Percentiles rank a stretch among this genome's conserved stretches.
phyloP scores from a whole-genome alignment of 73 alveolate genomes.

The Paramecium sexaurelia region DNA sequence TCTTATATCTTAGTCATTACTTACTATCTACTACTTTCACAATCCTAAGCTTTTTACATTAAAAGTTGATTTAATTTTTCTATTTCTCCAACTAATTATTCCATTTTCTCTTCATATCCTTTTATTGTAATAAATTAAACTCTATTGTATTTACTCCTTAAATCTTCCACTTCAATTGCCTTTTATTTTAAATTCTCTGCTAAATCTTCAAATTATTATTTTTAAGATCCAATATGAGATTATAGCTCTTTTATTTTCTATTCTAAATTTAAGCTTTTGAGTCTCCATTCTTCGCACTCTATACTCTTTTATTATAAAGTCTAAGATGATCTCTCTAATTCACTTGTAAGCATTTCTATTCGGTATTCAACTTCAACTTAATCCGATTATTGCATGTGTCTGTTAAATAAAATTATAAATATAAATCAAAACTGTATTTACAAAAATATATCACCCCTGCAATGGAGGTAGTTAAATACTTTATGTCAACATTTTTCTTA shows the following conservation, averaged over 20 bases:
- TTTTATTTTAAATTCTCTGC: constrained; percentile 24
- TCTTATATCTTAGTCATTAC: constrained; percentile 17
- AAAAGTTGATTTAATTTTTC: constrained; percentile 10
- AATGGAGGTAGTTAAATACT: constrained; percentile 31
- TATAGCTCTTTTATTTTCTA: not conserved
- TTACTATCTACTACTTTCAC: constrained; percentile 28
- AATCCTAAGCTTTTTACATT: constrained; percentile 1
- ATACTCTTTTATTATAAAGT: constrained; percentile 4
- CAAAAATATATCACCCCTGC: not conserved
- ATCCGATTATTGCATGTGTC: constrained; percentile 39
- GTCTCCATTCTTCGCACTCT: constrained; percentile 49
- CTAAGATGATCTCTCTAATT: constrained; percentile 18
- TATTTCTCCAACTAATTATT: not conserved
- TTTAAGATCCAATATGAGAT: not conserved
- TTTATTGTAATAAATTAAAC: constrained; percentile 9
- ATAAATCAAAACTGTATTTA: not conserved
- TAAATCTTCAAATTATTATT: constrained; percentile 15
- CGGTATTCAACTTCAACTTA: constrained; percentile 33
- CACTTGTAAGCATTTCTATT: constrained; percentile 33
- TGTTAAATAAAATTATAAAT: constrained; percentile 32
- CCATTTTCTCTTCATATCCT: constrained; percentile 48
- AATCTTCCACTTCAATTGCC: constrained; percentile 24
- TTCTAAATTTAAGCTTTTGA: not conserved
- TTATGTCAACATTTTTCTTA: not conserved
- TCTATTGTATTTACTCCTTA: constrained; percentile 43